phyloP scores from a whole-genome alignment of 257 asterid species.

The Datura wrightii region DNA sequence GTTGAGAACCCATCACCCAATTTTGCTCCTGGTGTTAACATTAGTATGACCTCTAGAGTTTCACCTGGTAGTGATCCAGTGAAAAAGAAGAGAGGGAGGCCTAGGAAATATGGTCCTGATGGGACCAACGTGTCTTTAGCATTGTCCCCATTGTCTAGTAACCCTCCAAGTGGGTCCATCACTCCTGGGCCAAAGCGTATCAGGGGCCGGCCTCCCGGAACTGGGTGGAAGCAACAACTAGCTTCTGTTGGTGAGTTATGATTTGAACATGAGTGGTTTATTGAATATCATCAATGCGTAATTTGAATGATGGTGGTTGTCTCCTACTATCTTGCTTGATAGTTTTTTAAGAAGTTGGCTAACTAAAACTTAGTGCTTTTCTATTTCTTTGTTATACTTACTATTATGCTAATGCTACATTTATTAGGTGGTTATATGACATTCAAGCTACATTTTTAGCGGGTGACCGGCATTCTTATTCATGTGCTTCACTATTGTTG shows the following conservation, averaged over 20 bases:
- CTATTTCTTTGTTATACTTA: not conserved
- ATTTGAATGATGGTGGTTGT: not conserved
- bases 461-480: not conserved
- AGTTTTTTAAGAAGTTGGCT: constrained; percentile 2
- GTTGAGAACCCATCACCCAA: constrained; percentile 48
- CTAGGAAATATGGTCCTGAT: constrained; percentile 52
- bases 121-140: constrained; percentile 45
- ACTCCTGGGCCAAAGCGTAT: constrained; percentile 28
- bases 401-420: not conserved
- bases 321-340: not conserved
- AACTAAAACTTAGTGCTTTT: not conserved
- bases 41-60: constrained; percentile 32
- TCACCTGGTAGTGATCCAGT: constrained; percentile 37
- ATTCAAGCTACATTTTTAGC: not conserved
- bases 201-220: constrained; percentile 49
- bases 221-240: constrained; percentile 48
- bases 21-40: constrained; percentile 43
- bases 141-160: constrained; percentile 39
- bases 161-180: constrained; percentile 28
- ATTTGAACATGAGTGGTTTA: not conserved
- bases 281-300: not conserved
- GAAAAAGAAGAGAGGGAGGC: constrained; percentile 54
- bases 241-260: constrained; percentile 41
- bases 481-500: not conserved
- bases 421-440: not conserved